Evolutionary conservation across 768 basidiomycete species (phyloP), one percentile per base, ranked within the genome.

Genomic region (Boletus insuetus): DNA sequence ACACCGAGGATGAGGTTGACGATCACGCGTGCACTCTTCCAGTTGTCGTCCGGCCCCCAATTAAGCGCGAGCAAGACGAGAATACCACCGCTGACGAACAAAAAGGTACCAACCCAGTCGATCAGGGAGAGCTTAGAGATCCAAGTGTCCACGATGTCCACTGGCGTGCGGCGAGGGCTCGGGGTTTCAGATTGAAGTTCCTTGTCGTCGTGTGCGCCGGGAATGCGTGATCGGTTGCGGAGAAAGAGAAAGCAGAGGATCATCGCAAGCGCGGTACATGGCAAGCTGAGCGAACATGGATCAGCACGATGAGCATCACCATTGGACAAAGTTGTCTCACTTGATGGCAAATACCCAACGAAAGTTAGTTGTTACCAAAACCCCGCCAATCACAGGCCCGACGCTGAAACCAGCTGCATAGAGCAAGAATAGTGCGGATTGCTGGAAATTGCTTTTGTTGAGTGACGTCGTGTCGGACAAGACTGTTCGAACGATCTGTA

Each of bases 271-370:
- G 59, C 69, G 8, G 60, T 66, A 47, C 67, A 69, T 2, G 80
- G 80, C 13, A 82, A 63, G 54, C 80, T 80, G 49, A 40, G 42
- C 3, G 7, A 35, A 42, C 6, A 1, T 2, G 5, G 17, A 32
- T 56, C 22, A 54, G 37, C 26, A 34, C 16, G 3, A 39, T n/a
- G 1, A 56, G 2, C 6, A 51, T 34, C 22, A 12, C 3, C 12
- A 9, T 41, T 29, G 1, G 16, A 16, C 7, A 12, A 22, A 29
- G 32, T 1, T 3, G 53, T 29, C 78, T 56, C 45, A 79, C 79
- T 82, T 82, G 69, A 82, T 81, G 3, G 74, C 81, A 55, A 82
- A 82, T 16, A 82, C 74, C 81, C 80, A 82, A 20, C 81, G 74
- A 64, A 79, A 82, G 47, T 65, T 76, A 9, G 73, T 63, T 2